Base-by-base conservation (phyloP, 1,284 basidiomycete genomes). In the Austroboletus novae-zelandiae region DNA sequence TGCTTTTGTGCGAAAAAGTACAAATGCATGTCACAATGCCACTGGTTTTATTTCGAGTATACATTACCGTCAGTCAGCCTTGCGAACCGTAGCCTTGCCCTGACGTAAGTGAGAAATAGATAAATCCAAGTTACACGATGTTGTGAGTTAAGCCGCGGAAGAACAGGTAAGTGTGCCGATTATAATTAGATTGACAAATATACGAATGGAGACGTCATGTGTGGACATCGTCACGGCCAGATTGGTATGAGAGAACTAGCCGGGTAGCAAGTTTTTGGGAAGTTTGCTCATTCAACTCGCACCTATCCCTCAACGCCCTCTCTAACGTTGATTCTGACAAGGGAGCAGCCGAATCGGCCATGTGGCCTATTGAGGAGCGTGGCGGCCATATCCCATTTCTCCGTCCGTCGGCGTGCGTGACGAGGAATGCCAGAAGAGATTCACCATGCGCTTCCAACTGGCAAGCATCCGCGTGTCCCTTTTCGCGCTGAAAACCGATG, bases 401-500 rank as follows among this genome's bases (percentile, higher is more conserved):
- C 40, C 40, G 57, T 51, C 43, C 53, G 36, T 52, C 47, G 40
- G 18, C 34, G 43, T 53, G 60, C n/a, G 45, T 31, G 35, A 44
- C 30, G 20, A 65, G 46, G 36, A 64, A 48, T 17, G 52, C 52
- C 32, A 64, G 48, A 45, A 67, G 48, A 6, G 54, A 48, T 27
- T 43, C 57, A 40, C 54, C 60, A 25, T 49, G 48, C 23, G 13
- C 48, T 40, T 52, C 45, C 40, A 29, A 10, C n/a, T 50, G 10
- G 11, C 29, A 43, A 17, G 40, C 17, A 23, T 41, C 43, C 39
- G 17, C 15, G 27, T 36, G 40, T 23, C 20, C 30, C 42, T 45
- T 51, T 14, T 23, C 39, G 18, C 44, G 41, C 31, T 43, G 50
- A 41, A 75, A 61, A 45, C 73, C 72, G 20, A 72, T 59, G n/a